These are phyloP conservation scores for Solanum sejunctum DNA, from an alignment of 257 asterid genomes.

Conservation along the genomic window DNA sequence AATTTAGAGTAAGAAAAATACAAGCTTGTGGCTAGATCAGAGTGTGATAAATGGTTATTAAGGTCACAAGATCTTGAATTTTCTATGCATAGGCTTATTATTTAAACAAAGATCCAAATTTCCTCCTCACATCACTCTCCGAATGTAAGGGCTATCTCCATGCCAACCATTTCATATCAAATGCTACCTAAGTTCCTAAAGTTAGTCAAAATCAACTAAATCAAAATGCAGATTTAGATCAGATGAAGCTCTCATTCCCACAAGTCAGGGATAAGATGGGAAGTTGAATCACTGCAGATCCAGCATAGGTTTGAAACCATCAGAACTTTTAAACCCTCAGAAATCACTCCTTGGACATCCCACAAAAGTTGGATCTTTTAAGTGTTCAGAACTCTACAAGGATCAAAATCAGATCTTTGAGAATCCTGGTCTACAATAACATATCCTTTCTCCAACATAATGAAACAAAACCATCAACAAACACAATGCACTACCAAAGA, in stretches of 20 bases:
- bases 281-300: not conserved
- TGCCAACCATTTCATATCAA: not conserved
- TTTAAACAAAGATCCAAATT: not conserved
- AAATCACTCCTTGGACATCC: not conserved
- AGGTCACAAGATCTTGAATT: not conserved
- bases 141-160: not conserved
- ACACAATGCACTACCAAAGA: not conserved
- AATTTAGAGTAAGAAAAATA: not conserved
- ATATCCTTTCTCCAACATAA: not conserved
- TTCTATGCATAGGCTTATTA: not conserved
- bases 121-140: not conserved
- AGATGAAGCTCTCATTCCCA: not conserved
- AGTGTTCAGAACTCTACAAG: not conserved
- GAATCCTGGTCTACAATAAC: not conserved
- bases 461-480: not conserved
- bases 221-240: not conserved
- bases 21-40: not conserved
- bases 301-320: not conserved
- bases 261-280: not conserved
- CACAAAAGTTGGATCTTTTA: not conserved
- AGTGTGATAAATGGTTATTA: not conserved
- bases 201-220: not conserved
- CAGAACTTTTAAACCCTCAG: not conserved
- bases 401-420: not conserved
- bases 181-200: not conserved